Conservation (phyloP, 805 yeast genomes). For the Candida anglica region DNA sequence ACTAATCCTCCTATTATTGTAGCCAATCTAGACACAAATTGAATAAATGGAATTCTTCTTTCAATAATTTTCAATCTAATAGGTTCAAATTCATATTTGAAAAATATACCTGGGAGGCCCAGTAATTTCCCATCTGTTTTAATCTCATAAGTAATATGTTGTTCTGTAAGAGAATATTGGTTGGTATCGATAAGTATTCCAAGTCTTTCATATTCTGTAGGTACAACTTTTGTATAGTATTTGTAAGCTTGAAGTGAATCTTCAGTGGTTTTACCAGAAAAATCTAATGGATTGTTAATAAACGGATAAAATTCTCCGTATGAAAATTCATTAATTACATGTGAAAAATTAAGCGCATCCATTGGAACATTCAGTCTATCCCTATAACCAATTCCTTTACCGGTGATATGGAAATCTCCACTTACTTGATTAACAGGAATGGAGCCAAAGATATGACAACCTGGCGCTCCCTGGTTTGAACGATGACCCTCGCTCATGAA, state of each 20-base stretch:
- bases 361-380: slow-evolving; percentile 45
- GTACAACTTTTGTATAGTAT: slow-evolving; percentile 77
- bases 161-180: slow-evolving; percentile 74
- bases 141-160: slow-evolving; percentile 23
- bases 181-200: slow-evolving; percentile 76
- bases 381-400: slow-evolving; percentile 62
- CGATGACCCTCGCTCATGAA: slow-evolving; percentile 44
- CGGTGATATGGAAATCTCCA: slow-evolving; percentile 84
- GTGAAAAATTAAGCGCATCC: slow-evolving; percentile 71
- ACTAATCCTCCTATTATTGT: slow-evolving; percentile 82
- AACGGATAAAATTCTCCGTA: slow-evolving; percentile 89
- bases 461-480: slow-evolving; percentile 55
- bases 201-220: slow-evolving; percentile 68
- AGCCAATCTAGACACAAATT: slow-evolving; percentile 71
- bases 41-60: slow-evolving; percentile 68
- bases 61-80: slow-evolving; percentile 68
- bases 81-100: slow-evolving; percentile 88
- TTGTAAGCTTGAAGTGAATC: slow-evolving; percentile 49
- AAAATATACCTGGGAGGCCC: slow-evolving; percentile 72
- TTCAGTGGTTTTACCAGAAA: slow-evolving; percentile 55
- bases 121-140: slow-evolving; percentile 14
- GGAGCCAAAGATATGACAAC: slow-evolving; percentile 82
- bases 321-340: slow-evolving; percentile 80
- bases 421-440: slow-evolving; percentile 80
- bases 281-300: slow-evolving; percentile 83